phyloP scores from a whole-genome alignment of 2,329 filamentous ascomycete genomes.

The Fusarium buxicola region DNA sequence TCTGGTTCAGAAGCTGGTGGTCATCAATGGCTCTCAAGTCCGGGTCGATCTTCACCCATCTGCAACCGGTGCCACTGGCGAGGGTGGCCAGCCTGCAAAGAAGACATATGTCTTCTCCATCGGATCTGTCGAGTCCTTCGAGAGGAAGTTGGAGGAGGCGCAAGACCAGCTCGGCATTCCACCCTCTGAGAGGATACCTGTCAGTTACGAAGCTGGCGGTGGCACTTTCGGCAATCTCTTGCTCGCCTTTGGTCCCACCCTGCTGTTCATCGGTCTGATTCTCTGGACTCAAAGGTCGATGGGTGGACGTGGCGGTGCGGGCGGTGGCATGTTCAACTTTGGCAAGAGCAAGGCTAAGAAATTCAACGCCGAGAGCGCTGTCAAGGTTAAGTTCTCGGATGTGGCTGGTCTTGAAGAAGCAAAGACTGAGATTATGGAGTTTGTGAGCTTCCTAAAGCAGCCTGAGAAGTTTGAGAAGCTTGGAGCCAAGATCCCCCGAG shows the following conservation, averaged over 20 bases:
- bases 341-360: conserved; percentile 95
- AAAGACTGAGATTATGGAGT: conserved; percentile 99
- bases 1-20: conserved; percentile 90
- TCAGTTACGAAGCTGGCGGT: conserved; percentile 85
- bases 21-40: conserved; percentile 78
- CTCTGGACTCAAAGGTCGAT: conserved; percentile 84
- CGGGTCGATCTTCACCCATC: conserved; percentile 84
- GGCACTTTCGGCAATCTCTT: conserved; percentile 80
- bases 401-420: conserved; percentile 99
- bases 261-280: conserved; percentile 86
- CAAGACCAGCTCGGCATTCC: conserved; percentile 91
- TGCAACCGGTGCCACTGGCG: conserved; percentile 55
- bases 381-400: conserved; percentile 97
- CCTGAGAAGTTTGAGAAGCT: conserved; percentile 93
- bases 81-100: conserved; percentile 40
- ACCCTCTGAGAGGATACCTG: conserved; percentile 87
- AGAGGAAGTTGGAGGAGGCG: conserved; percentile 86
- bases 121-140: conserved; percentile 92
- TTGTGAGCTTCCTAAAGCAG: conserved; percentile 95
- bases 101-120: conserved; percentile 88
- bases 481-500: conserved; percentile 96
- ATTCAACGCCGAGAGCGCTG: conserved; percentile 95
- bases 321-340: conserved; percentile 92
- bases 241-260: conserved; percentile 83
- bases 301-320: conserved; percentile 70